Conservation (phyloP, 2,329 filamentous ascomycete species). For the Talaromyces sp. region DNA sequence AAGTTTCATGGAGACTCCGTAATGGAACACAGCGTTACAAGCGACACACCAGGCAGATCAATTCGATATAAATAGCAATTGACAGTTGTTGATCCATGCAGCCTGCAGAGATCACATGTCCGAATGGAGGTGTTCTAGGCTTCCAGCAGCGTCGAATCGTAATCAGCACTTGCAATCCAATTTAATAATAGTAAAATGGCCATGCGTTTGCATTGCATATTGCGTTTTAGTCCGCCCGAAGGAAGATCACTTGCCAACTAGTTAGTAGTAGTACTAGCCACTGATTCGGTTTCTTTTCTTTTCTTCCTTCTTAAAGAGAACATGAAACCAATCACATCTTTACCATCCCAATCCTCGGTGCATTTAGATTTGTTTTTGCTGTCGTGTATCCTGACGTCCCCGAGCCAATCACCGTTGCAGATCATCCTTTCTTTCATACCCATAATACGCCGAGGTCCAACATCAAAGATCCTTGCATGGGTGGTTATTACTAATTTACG, state of each 20-base stretch:
- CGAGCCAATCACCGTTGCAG: neutral
- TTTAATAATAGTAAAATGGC: neutral
- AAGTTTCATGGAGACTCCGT: neutral
- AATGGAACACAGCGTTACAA: neutral
- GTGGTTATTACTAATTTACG: neutral
- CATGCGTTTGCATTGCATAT: neutral
- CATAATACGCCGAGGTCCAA: neutral
- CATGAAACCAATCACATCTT: neutral
- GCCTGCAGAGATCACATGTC: neutral
- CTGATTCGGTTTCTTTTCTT: neutral
- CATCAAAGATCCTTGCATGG: neutral
- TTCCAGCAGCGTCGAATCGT: neutral
- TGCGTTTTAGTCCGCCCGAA: neutral
- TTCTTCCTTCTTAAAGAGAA: neutral
- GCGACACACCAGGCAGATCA: neutral
- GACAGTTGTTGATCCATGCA: neutral
- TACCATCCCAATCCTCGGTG: neutral
- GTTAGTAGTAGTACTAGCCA: neutral
- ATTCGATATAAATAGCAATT: neutral
- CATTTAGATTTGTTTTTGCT: neutral
- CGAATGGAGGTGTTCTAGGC: neutral
- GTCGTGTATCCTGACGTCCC: neutral
- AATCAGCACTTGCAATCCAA: neutral
- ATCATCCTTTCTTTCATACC: neutral
- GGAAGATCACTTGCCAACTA: neutral